Percentiles rank a stretch among this genome's conserved stretches.
Evolutionary conservation across 345 rosid genomes (phyloP).

Genomic region (Crucihimalaya himalaica): DNA sequence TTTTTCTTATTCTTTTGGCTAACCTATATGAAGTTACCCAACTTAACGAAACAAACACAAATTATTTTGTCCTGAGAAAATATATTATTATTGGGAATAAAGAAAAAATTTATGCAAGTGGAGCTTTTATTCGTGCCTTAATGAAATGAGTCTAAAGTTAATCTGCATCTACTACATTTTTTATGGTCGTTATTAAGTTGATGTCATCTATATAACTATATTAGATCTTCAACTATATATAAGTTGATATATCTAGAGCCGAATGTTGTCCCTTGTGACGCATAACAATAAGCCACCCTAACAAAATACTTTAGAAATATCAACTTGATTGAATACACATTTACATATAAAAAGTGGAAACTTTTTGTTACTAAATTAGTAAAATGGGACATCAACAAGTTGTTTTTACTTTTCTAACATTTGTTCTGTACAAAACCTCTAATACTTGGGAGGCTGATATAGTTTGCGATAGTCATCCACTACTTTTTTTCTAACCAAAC

Average conservation of each 20-base stretch:
- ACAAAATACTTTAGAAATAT: not conserved
- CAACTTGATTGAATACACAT: not conserved
- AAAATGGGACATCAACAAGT: constrained; percentile 1
- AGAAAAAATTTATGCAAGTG: no score
- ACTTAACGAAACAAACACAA: not conserved
- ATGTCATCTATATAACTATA: no score
- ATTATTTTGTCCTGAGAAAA: no score
- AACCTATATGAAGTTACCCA: constrained; percentile 6
- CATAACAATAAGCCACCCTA: no score
- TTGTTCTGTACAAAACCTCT: constrained; percentile 38
- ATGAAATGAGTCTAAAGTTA: no score
- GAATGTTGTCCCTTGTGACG: no score
- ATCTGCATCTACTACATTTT: no score
- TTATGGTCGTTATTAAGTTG: no score
- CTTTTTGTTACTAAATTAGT: not conserved
- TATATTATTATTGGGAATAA: no score
- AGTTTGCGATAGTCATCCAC: constrained; percentile 9
- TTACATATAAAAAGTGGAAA: not conserved
- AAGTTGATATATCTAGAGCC: no score
- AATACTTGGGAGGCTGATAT: constrained; percentile 19
- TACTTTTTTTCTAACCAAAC: constrained; percentile 19
- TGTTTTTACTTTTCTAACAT: not conserved
- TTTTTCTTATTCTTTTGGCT: constrained; percentile 1
- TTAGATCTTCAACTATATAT: no score
- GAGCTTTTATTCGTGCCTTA: no score